Evolutionary conservation across 2,329 filamentous ascomycete species (phyloP), one percentile per base, ranked within the genome.

Genomic region (Arthrobotrys entomopaga): DNA sequence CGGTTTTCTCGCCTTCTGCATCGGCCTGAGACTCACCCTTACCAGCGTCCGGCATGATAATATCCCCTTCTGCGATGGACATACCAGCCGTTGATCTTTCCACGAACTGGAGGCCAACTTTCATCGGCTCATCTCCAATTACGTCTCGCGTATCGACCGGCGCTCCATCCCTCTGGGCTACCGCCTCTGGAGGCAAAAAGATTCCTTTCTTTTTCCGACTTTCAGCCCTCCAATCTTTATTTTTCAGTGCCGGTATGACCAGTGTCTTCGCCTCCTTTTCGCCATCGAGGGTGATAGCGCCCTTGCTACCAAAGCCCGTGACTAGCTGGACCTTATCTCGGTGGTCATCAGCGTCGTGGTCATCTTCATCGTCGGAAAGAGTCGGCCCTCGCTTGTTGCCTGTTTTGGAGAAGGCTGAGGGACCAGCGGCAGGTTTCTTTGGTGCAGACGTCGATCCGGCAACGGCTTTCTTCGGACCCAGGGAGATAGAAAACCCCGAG

Each of bases 161-260:
- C 15, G 70, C 77, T 24, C 78, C 79, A 34, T 69, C 46, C 22
- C 48, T 65, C 46, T 77, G 72, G 15, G 75, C 72, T 20, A 57
- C 58, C 3, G 76, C 77, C 48, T 78, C 78, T 5, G 76, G 76
- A 3, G 78, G 78, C 7, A 79, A 48, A 42, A 77, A 79, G 15
- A 70, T 75, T 48, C 79, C 78, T 50, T 69, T 79, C 75, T 82
- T 81, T 74, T 84, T 84, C 76, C 83, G 83, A 75, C 82, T 81
- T 67, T 88, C 86, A 69, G 84, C 83, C 78, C 85, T 84, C 88
- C 88, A 90, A 81, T 90, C 86, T 61, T 85, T 83, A 80, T 90
- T 91, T 76, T 83, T 81, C 78, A 86, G 83, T 43, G 82, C 82
- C 29, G 84, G 82, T 76, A 92, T 91, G 16, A 91, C 82, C 50